These are phyloP conservation scores for Penicillium brevicompactum DNA, from an alignment of 2,329 filamentous ascomycete genomes.

Conservation along the genomic window DNA sequence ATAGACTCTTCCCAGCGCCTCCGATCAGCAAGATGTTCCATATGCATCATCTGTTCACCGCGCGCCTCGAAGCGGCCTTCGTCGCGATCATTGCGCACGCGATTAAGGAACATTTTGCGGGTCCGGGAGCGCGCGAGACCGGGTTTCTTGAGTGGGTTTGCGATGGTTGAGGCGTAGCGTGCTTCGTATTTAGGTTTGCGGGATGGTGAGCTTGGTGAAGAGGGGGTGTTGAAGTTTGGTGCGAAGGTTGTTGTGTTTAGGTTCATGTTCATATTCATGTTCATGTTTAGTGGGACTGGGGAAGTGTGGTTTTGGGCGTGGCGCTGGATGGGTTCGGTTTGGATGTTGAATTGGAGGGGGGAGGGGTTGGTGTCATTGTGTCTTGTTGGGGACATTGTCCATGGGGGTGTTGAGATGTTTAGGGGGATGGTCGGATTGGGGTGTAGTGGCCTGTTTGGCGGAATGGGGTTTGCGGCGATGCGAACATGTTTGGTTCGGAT, in stretches of 20 bases:
- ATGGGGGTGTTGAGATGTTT: constrained; percentile 23
- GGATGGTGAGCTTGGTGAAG: constrained; percentile 8
- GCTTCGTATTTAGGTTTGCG: constrained; percentile 35
- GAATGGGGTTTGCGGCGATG: constrained; percentile 25
- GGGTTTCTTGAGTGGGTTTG: constrained; percentile 33
- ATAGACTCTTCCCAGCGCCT: constrained; percentile 43
- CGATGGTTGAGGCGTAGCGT: constrained; percentile 38
- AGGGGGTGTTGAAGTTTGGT: background rate
- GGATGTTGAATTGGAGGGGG: constrained; percentile 2
- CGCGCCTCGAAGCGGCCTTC: constrained; percentile 40
- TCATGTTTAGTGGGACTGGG: constrained; percentile 8
- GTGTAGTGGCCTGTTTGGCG: constrained; percentile 26
- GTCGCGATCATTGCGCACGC: constrained; percentile 44
- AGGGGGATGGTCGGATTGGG: constrained; percentile 28
- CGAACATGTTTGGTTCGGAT: constrained; percentile 34
- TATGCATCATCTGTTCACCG: constrained; percentile 47
- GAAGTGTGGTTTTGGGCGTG: constrained; percentile 1
- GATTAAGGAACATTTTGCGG: constrained; percentile 45
- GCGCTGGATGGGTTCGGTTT: constrained; percentile 2
- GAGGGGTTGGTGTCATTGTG: background rate
- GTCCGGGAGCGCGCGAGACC: constrained; percentile 37
- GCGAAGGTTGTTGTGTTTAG: constrained; percentile 8
- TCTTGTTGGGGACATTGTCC: constrained; percentile 21
- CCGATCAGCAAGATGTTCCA: constrained; percentile 44
- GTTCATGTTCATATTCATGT: background rate